Evolutionary conservation across 2,329 filamentous ascomycete species (phyloP).

Genomic region (Alternaria solani): DNA sequence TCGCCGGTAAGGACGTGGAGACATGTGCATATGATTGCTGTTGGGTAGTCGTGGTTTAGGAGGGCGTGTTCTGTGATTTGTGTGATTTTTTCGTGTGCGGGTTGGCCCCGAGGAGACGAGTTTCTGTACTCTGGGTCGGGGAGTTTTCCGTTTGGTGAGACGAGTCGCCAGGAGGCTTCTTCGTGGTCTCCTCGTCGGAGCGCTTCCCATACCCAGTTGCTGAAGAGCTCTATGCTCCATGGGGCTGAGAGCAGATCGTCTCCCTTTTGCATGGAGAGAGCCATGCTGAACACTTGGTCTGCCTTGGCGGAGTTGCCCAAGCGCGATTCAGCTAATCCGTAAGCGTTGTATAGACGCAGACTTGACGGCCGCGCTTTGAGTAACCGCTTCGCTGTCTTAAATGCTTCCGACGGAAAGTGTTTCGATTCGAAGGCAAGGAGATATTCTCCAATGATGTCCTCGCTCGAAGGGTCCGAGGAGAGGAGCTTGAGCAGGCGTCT

Average conservation of each 20-base stretch:
- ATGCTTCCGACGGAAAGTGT: conserved; percentile 63
- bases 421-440: conserved; percentile 71
- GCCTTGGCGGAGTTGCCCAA: conserved; percentile 67
- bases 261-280: conserved; percentile 65
- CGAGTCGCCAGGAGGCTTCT: conserved; percentile 46
- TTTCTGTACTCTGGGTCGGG: conserved; percentile 1
- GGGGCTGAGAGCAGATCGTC: conserved; percentile 63
- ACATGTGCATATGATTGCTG: conserved; percentile 66
- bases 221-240: conserved; percentile 59
- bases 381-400: conserved; percentile 75
- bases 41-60: conserved; percentile 51
- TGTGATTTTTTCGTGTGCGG: conserved; percentile 23
- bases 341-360: conserved; percentile 77
- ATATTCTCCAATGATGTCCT: conserved; percentile 69
- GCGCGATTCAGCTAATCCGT: conserved; percentile 74
- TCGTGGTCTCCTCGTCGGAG: conserved; percentile 56
- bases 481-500: conserved; percentile 64
- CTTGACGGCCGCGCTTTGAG: conserved; percentile 73
- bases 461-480: conserved; percentile 47
- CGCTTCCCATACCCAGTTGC: conserved; percentile 71
- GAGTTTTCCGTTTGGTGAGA: conserved; percentile 37
- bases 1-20: conserved; percentile 73
- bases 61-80: conserved; percentile 62
- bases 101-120: conserved; percentile 16
- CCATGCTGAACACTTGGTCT: conserved; percentile 71